phyloP scores from a whole-genome alignment of 225 moss, liverwort and hornwort genomes.

The Lunularia cruciata region DNA sequence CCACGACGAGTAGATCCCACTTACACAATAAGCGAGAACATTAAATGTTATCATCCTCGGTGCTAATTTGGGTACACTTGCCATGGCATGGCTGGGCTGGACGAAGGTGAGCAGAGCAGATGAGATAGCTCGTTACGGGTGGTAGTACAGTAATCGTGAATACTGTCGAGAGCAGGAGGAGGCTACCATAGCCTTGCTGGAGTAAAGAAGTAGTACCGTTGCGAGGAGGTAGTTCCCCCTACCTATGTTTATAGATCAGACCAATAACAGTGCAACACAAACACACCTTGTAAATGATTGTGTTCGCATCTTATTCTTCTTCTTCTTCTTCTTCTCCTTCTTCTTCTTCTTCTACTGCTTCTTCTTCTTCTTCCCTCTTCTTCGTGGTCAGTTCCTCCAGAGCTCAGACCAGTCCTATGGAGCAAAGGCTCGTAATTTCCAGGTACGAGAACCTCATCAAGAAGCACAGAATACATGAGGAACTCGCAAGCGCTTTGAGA shows the following conservation, averaged over 20 bases:
- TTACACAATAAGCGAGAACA: background rate
- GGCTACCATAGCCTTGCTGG: too few relatives aligned
- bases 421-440: background rate
- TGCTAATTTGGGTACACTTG: background rate
- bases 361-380: background rate
- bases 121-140: too few relatives aligned
- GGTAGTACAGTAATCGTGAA: too few relatives aligned
- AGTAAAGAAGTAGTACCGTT: too few relatives aligned
- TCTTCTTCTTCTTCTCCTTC: background rate
- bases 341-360: background rate
- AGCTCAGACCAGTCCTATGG: background rate
- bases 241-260: background rate
- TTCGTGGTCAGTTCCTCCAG: too few relatives aligned
- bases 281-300: background rate
- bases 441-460: constrained; percentile 13
- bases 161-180: too few relatives aligned
- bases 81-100: background rate
- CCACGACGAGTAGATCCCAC: too few relatives aligned
- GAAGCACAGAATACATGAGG: constrained; percentile 1
- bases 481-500: background rate
- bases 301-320: background rate
- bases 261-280: background rate
- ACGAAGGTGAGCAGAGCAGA: too few relatives aligned
- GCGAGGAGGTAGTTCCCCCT: too few relatives aligned
- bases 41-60: background rate